phyloP scores from a whole-genome alignment of 805 yeast species.

The Monosporozyma unispora region DNA sequence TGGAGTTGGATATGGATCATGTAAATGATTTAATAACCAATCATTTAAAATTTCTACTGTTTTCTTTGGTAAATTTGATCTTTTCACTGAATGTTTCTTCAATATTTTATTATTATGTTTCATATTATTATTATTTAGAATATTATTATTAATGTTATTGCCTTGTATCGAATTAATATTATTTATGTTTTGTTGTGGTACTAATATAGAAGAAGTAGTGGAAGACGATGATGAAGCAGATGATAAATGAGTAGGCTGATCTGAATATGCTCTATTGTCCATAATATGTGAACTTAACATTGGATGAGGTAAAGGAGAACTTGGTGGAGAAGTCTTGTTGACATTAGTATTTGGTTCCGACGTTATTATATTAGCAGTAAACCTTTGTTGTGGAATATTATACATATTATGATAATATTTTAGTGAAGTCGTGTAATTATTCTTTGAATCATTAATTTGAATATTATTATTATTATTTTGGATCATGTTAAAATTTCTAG shows the following conservation, averaged over 20 bases:
- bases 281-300: not conserved
- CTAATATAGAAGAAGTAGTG: not conserved
- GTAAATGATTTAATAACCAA: slow-evolving; percentile 68
- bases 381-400: not conserved
- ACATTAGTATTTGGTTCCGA: not conserved
- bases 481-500: not conserved
- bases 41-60: slow-evolving; percentile 62
- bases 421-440: not conserved
- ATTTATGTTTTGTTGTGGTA: not conserved
- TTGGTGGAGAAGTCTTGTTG: not conserved
- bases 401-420: not conserved
- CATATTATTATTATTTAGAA: not conserved
- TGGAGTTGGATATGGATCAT: slow-evolving; percentile 79
- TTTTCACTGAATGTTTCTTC: slow-evolving; percentile 26
- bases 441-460: not conserved
- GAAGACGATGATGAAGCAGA: not conserved
- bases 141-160: not conserved
- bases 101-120: not conserved
- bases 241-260: not conserved
- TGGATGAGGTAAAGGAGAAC: not conserved
- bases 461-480: not conserved
- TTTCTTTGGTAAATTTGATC: slow-evolving; percentile 72
- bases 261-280: not conserved
- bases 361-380: not conserved
- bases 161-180: not conserved